Percentiles rank a stretch among this genome's conserved stretches.
Conservation (phyloP, 2,329 filamentous ascomycete species). For the Aspergillus aculeatinus region DNA sequence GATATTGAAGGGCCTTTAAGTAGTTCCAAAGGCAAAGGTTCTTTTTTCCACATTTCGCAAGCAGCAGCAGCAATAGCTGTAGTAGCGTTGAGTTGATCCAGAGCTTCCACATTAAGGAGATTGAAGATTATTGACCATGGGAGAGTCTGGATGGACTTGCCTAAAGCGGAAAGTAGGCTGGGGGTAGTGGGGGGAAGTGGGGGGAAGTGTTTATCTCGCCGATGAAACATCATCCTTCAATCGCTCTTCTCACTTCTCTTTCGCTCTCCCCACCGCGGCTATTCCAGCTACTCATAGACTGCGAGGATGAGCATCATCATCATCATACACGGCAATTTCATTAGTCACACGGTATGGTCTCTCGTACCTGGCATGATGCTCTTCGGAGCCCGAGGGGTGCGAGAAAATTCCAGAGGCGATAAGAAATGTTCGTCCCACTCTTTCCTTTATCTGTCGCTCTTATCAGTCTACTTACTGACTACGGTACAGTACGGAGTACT, state of each 20-base stretch:
- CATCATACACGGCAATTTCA: too few species aligned
- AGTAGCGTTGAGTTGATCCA: neutral
- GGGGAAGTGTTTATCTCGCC: neutral
- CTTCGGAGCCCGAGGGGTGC: slow-evolving; percentile 3
- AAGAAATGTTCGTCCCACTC: neutral
- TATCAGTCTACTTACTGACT: too few species aligned
- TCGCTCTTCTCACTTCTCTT: neutral
- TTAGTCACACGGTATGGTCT: too few species aligned
- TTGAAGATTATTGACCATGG: neutral
- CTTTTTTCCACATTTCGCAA: neutral
- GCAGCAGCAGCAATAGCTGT: neutral
- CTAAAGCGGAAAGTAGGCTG: slow-evolving; percentile 20
- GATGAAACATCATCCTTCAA: neutral
- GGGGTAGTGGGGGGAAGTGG: neutral
- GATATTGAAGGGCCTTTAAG: neutral
- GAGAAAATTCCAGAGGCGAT: neutral
- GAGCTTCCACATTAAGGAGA: neutral
- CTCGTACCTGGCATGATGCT: neutral
- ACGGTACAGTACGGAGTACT: too few species aligned
- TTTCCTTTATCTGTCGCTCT: too few species aligned
- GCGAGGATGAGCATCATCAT: too few species aligned
- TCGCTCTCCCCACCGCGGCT: neutral
- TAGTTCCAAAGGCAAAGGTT: neutral
- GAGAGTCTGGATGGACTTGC: slow-evolving; percentile 29
- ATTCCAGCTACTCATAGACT: too few species aligned